Evolutionary conservation across 1,284 basidiomycete genomes (phyloP).

Genomic region (Tremellales sp.): DNA sequence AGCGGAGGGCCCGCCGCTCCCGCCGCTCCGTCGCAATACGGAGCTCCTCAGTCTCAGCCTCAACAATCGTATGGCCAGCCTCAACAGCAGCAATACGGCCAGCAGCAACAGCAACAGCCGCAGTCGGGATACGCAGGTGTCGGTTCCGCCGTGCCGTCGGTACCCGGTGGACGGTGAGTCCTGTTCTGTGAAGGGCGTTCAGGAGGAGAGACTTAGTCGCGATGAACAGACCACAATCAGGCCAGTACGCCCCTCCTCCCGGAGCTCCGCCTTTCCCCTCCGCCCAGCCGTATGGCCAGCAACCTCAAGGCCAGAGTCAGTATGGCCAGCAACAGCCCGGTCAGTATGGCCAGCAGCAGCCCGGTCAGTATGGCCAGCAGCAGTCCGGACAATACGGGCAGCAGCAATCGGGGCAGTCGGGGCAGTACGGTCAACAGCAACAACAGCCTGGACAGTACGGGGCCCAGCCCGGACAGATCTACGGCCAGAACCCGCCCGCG

Average conservation of each 20-base stretch:
- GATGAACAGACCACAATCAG: conserved; percentile 8
- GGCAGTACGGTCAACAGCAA: conserved; percentile 26
- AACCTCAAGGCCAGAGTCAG: conserved; percentile 2
- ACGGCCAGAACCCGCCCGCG: conserved; percentile 34
- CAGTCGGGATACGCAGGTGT: conserved; percentile 2
- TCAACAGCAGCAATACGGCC: conserved; percentile 1
- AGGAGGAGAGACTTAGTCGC: background rate
- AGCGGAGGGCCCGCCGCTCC: conserved; percentile 21
- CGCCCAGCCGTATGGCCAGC: conserved; percentile 9
- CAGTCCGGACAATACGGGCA: conserved; percentile 20
- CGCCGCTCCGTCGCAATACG: no score
- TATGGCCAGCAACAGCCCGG: conserved; percentile 16
- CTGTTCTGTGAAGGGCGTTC: background rate
- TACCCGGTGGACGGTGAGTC: conserved; percentile 6
- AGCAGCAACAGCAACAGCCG: conserved; percentile 6
- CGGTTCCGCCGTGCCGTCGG: conserved; percentile 1
- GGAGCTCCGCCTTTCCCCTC: conserved; percentile 6
- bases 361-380: conserved; percentile 24
- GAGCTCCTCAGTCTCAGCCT: conserved; percentile 3
- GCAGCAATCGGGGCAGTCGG: conserved; percentile 33
- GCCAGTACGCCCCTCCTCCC: conserved; percentile 12
- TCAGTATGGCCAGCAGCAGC: conserved; percentile 24
- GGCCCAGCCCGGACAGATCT: conserved; percentile 28
- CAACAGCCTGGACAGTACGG: conserved; percentile 12
- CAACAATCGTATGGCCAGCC: background rate